Conservation (phyloP, 1,284 basidiomycete genomes). For the Peniophora sp. region DNA sequence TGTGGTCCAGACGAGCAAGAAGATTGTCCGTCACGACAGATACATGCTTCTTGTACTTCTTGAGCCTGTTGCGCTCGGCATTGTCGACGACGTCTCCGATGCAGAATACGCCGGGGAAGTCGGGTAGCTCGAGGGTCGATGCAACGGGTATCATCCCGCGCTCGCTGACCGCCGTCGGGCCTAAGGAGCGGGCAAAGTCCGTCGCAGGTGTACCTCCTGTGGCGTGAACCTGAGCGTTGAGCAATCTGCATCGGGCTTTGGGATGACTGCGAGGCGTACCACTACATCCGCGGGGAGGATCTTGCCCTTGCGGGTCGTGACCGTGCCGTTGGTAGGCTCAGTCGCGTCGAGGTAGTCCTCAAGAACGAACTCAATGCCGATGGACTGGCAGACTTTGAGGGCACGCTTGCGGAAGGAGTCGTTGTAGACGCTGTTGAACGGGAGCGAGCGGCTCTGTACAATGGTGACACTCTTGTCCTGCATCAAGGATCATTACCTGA, state of each 20-base stretch:
- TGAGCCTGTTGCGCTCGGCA: not conserved
- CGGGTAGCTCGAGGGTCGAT: slow-evolving; percentile 41
- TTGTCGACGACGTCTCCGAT: slow-evolving; percentile 43
- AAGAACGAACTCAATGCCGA: slow-evolving; percentile 43
- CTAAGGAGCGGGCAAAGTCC: slow-evolving; percentile 34
- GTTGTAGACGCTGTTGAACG: slow-evolving; percentile 53
- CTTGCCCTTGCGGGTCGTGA: slow-evolving; percentile 47
- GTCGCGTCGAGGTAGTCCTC: slow-evolving; percentile 43
- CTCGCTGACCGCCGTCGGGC: slow-evolving; percentile 28
- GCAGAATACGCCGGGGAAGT: slow-evolving; percentile 44
- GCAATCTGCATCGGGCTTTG: not conserved
- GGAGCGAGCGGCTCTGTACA: slow-evolving; percentile 41
- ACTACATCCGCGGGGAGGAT: slow-evolving; percentile 47
- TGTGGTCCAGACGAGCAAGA: not conserved
- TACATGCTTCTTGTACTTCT: not conserved
- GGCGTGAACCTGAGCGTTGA: slow-evolving; percentile 31
- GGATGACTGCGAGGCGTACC: slow-evolving; percentile 26
- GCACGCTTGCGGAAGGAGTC: slow-evolving; percentile 39
- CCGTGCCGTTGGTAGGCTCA: slow-evolving; percentile 19
- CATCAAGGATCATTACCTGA: not conserved
- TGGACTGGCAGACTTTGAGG: slow-evolving; percentile 30
- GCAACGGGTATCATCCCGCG: slow-evolving; percentile 37
- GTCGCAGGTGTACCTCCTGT: slow-evolving; percentile 44
- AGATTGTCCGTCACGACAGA: not conserved
- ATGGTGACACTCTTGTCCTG: slow-evolving; percentile 37